Evolutionary conservation across 768 basidiomycete species (phyloP).

Genomic region (Russula brevipes): DNA sequence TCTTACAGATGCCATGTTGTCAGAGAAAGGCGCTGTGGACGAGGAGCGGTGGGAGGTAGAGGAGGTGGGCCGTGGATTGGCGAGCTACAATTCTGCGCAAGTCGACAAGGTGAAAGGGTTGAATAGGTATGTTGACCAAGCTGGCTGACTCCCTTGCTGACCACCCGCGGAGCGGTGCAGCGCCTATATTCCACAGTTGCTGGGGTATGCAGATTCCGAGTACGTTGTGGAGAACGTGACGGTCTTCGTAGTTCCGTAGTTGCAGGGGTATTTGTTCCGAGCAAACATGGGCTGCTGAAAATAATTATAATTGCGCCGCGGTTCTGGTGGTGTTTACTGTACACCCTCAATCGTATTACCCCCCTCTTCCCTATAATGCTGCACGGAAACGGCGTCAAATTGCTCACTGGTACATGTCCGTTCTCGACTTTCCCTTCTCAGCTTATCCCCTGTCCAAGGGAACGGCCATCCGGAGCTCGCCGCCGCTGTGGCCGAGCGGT

Average conservation of each 20-base stretch:
- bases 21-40: conserved; percentile 32
- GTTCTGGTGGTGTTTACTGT: not conserved
- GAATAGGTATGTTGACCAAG: conserved; percentile 58
- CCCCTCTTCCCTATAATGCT: conserved; percentile 46
- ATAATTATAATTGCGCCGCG: not conserved
- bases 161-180: conserved; percentile 37
- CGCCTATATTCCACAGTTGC: conserved; percentile 66
- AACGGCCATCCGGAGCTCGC: conserved; percentile 99
- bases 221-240: conserved; percentile 96
- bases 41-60: conserved; percentile 60
- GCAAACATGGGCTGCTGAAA: conserved; percentile 16
- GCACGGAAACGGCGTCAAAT: conserved; percentile 74
- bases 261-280: conserved; percentile 18
- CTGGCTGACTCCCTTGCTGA: conserved; percentile 13
- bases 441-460: conserved; percentile 46
- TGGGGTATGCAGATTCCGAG: conserved; percentile 95
- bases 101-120: conserved; percentile 82
- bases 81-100: conserved; percentile 94
- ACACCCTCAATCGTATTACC: not conserved
- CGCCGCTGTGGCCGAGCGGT: conserved; percentile 93
- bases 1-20: conserved; percentile 26
- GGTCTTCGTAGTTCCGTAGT: conserved; percentile 53
- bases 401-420: conserved; percentile 56
- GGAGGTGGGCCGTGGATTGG: conserved; percentile 91
- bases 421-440: not conserved